Evolutionary conservation across 1,284 basidiomycete species (phyloP).

Genomic region (Moesziomyces parantarcticus): DNA sequence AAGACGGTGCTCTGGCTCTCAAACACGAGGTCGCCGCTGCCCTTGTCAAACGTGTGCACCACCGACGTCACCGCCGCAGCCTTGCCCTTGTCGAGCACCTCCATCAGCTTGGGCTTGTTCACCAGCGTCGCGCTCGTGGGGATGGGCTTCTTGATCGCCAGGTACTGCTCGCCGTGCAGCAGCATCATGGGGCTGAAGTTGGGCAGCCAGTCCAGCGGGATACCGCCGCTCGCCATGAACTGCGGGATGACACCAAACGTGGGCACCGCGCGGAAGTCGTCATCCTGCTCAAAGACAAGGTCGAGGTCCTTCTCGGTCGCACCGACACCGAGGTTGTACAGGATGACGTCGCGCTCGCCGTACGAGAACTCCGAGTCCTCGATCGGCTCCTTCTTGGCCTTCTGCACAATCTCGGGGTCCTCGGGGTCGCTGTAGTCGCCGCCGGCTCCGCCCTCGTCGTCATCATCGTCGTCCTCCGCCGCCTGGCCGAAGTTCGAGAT

Average conservation of each 20-base stretch:
- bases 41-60: slow-evolving; percentile 51
- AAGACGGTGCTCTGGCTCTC: slow-evolving; percentile 94
- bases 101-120: slow-evolving; percentile 75
- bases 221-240: slow-evolving; percentile 70
- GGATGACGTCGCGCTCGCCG: slow-evolving; percentile 88
- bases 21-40: slow-evolving; percentile 83
- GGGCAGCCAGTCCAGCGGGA: slow-evolving; percentile 84
- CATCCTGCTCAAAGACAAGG: slow-evolving; percentile 89
- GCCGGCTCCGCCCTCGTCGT: slow-evolving; percentile 46
- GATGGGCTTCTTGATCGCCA: slow-evolving; percentile 86
- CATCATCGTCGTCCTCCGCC: slow-evolving; percentile 59
- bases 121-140: slow-evolving; percentile 87
- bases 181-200: slow-evolving; percentile 94
- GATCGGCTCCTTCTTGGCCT: slow-evolving; percentile 77
- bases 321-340: slow-evolving; percentile 97
- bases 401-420: slow-evolving; percentile 83
- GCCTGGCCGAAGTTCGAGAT: slow-evolving; percentile 61
- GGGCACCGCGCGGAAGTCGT: slow-evolving; percentile 85
- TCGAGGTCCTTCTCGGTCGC: slow-evolving; percentile 91
- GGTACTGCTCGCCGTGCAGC: slow-evolving; percentile 97
- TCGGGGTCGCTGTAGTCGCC: slow-evolving; percentile 78
- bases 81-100: slow-evolving; percentile 71
- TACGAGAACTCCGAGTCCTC: slow-evolving; percentile 71
- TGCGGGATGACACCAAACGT: slow-evolving; percentile 98
- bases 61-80: slow-evolving; percentile 54